Evolutionary conservation across 1,284 basidiomycete species (phyloP), one percentile per base, ranked within the genome.

Genomic region (Rhizoctonia solani): DNA sequence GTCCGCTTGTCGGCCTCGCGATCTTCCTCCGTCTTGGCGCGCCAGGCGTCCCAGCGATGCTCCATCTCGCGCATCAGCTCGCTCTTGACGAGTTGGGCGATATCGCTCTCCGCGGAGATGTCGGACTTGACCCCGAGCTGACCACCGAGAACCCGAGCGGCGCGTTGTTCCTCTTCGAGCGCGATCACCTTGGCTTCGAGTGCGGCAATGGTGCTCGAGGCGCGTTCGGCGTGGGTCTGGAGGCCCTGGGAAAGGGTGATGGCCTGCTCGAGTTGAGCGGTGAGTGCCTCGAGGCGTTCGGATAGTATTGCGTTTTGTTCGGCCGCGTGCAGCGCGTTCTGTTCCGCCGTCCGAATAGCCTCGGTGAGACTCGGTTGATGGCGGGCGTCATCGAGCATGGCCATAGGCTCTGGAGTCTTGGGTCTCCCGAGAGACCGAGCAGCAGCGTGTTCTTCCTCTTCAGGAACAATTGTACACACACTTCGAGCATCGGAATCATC

Each of bases 161-260:
- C 58, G 34, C 58, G 58, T 23, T 74, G 73, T 54, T 76, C 77
- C 59, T 78, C 73, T 71, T 85, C 83, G 13, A 83, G 73, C 1
- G 74, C 74, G 8, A 74, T 75, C 16, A 84, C 77, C 13, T 80
- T 76, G 30, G 82, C 80, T 73, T 96, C 91, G 21, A 98, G 80
- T 0, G 81, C 79, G 21, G 82, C 83, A 72, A 98, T 95, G 0
- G 90, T 92, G 32, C 82, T 81, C 73, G 92, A 90, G 1, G 94
- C 92, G 25, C 85, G 83, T 1, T 83, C 77, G 71, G 97, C 93
- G 75, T 96, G 92, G 0, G 82, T 82, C 74, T 93, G 90, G 4
- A 97, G 80, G 0, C 83, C 82, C 5, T 83, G 82, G 16, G 90
- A 92, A 67, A 94, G 79, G 59, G 88, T 83, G 27, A 95, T 80